Conservation (phyloP, 2,329 filamentous ascomycete genomes). For the Penicillium glabrum region DNA sequence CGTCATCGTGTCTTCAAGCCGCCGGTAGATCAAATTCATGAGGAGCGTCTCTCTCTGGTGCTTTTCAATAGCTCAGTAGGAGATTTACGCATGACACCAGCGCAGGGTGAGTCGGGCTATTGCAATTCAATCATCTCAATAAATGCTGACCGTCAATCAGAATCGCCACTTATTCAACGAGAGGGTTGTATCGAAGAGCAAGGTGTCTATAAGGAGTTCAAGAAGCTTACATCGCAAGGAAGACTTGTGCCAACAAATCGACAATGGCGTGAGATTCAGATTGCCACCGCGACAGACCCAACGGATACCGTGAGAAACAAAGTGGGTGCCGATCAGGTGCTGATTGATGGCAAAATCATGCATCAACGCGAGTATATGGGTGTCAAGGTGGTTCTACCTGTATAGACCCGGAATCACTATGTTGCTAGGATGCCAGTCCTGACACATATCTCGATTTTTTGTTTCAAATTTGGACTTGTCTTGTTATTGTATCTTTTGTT, state of each 20-base stretch:
- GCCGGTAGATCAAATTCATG: constrained; percentile 37
- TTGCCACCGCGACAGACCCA: constrained; percentile 39
- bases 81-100: constrained; percentile 45
- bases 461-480: too few species aligned
- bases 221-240: constrained; percentile 41
- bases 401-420: neutral
- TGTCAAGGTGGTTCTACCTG: constrained; percentile 1
- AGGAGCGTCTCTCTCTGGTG: constrained; percentile 36
- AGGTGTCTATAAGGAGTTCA: constrained; percentile 50
- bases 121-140: too few species aligned
- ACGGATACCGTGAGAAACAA: neutral
- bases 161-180: constrained; percentile 40
- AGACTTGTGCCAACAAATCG: constrained; percentile 47
- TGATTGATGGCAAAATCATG: constrained; percentile 2
- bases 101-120: constrained; percentile 21
- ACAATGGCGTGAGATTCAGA: constrained; percentile 53
- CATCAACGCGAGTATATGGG: constrained; percentile 3
- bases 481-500: too few species aligned
- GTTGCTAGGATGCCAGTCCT: neutral
- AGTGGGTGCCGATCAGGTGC: neutral
- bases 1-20: constrained; percentile 46
- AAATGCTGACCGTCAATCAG: constrained; percentile 6
- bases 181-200: constrained; percentile 47
- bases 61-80: constrained; percentile 50
- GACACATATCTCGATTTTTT: neutral